Evolutionary conservation across 371 early-diverging fungal species (phyloP), one percentile per base, ranked within the genome.

Genomic region (Actinomucor elegans): DNA sequence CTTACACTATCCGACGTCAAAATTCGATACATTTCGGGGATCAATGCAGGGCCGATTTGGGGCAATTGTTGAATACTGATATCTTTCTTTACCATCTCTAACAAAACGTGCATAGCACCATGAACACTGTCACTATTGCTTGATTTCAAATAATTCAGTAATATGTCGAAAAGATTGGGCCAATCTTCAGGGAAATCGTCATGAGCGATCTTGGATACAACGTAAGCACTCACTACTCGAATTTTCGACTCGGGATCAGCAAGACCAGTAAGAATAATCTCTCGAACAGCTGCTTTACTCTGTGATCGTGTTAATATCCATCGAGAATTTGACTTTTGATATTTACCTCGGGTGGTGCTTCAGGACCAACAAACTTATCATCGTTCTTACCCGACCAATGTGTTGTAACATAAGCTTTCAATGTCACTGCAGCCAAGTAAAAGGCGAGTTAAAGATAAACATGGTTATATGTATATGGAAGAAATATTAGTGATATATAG

Each of bases 101-200:
- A 70, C 42, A 96, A 74, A 6, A 94, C 94, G 44, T 88, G 79
- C 87, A 97, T 87, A 10, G 93, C 87, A 38, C 96, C 92, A 62
- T 92, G 91, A 17, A 93, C 90, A 54, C 86, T 85, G 24, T 88
- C 80, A 0, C 83, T 64, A 23, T 82, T 76, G 49, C 84, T 88
- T 27, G 80, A 75, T 45, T 85, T 83, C 45, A 95, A 67, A 48
- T 84, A 75, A 20, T 73, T 77, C 29, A 95, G 67, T 33, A 96
- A 75, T 17, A 85, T 76, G 55, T 89, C 86, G 56, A 95, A 83
- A 28, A 97, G 78, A 36, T 90, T 84, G n/a, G 94, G 92, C 98
- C 98, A 97, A 18, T 87, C 79, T 60, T 95, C 96, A 2, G 96
- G 95, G 81, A 93, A 96, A 76, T 97, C 97, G 35, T 88, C 83